Evolutionary conservation across 352 stramenopile genomes (phyloP), one percentile per base, ranked within the genome.

Genomic region (Bremia lactucae): DNA sequence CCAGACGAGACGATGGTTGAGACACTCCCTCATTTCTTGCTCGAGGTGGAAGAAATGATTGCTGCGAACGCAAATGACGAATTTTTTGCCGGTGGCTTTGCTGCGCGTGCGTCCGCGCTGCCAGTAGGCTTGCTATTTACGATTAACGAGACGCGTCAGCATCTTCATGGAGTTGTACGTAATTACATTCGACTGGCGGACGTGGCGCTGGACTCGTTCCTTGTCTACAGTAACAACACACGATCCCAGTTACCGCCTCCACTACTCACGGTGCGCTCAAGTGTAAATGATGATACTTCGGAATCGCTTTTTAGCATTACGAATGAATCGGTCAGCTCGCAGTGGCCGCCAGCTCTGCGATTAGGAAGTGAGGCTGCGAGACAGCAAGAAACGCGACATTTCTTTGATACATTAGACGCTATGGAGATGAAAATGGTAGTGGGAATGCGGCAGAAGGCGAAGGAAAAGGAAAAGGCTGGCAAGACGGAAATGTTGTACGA

Each of bases 111-210:
- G 22, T 87, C 74, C 23, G 64, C 71, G 39, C 53, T 69, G 31
- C 71, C 74, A 4, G 71, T 84, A 0, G 74, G 71, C 13, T 55
- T 76, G 46, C 59, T 87, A 2, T 89, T 86, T 40, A 89, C 76
- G 10, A 80, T 85, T 19, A 34, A 81, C 1, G 71, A 87, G 49
- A 83, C 69, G 23, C 59, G 68, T 6, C 55, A 70, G 41, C 76
- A 89, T 36, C n/a, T 86, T 42, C 76, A 89, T 29, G 66, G 68
- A 7, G 73, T 58, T 1, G 43, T 83, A 4, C 43, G 36, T 42
- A 89, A 89, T 37, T 89, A 89, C 51, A 68, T 71, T 18, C 47
- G 36, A 11, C 59, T 88, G 2, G 37, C 52, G 3, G 54, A 77
- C 20, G 58, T 77, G 28, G 76, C 72, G 38, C 53, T 88, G 11